Evolutionary conservation across 2,329 filamentous ascomycete species (phyloP).

Genomic region (Talaromyces sp.): DNA sequence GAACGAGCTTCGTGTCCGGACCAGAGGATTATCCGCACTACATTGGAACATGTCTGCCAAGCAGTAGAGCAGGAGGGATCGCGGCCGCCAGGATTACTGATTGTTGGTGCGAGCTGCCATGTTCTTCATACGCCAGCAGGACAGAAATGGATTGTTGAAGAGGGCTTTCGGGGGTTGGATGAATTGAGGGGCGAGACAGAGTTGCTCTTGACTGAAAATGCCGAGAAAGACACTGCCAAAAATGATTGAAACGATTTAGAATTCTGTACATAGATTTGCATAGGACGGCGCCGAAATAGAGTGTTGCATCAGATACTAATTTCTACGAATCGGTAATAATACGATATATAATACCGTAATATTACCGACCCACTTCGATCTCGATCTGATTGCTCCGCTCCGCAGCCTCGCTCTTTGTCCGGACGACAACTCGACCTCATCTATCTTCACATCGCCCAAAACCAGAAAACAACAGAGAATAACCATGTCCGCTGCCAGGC

Average conservation of each 20-base stretch:
- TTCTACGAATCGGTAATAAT: neutral
- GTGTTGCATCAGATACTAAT: neutral
- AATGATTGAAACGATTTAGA: neutral
- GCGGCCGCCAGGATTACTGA: conserved; percentile 79
- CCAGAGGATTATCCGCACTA: conserved; percentile 87
- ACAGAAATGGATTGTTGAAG: conserved; percentile 77
- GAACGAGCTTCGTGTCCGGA: conserved; percentile 92
- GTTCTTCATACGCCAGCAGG: conserved; percentile 61
- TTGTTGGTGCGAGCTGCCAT: conserved; percentile 79
- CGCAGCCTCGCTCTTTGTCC: neutral
- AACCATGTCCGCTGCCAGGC: conserved; percentile 30
- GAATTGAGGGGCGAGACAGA: conserved; percentile 31
- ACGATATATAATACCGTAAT: neutral
- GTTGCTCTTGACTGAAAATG: conserved; percentile 4
- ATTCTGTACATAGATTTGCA: neutral
- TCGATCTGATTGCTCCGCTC: neutral
- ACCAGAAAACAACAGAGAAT: neutral
- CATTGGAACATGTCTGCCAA: conserved; percentile 69
- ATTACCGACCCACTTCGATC: neutral
- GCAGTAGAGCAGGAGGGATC: conserved; percentile 88
- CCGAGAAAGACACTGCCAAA: neutral
- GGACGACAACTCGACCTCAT: neutral
- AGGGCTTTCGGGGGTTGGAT: conserved; percentile 75
- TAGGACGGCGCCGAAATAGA: neutral
- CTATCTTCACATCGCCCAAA: neutral